phyloP scores from a whole-genome alignment of 345 rosid genomes.

The Salix brachista region DNA sequence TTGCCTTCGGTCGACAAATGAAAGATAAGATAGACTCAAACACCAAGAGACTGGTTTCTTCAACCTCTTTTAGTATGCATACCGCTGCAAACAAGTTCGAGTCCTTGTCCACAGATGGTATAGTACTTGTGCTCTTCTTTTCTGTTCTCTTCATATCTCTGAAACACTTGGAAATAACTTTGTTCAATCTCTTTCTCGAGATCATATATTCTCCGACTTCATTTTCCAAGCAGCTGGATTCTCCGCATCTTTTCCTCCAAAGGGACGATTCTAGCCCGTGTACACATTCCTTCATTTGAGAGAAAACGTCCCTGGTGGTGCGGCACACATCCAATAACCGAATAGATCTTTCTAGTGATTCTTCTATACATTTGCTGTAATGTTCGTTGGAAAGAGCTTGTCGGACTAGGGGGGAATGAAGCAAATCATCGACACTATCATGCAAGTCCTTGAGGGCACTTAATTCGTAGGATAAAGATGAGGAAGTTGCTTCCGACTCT shows the following conservation, averaged over 20 bases:
- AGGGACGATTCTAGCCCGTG: conserved; percentile 4
- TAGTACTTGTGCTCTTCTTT: background rate
- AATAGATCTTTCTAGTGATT: background rate
- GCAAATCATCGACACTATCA: background rate
- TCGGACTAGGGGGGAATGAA: background rate
- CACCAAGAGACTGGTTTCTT: background rate
- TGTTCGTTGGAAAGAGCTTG: background rate
- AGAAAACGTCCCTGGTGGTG: conserved; percentile 4
- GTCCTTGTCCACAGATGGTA: background rate
- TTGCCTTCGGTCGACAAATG: background rate
- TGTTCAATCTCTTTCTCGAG: conserved; percentile 3
- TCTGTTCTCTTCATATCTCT: background rate
- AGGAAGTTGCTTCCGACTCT: conserved; percentile 12
- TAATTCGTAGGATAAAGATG: conserved; percentile 4
- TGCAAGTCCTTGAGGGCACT: background rate
- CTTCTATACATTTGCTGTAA: background rate
- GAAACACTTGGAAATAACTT: background rate
- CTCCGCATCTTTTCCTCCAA: background rate
- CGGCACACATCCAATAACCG: conserved; percentile 1
- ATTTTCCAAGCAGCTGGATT: background rate
- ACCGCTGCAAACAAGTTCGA: background rate
- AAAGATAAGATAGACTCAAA: background rate
- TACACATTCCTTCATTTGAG: conserved; percentile 5
- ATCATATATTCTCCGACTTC: conserved; percentile 1
- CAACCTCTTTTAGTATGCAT: background rate